Base-by-base conservation (phyloP, 331 rosid species). In the Quercus tomentella region DNA sequence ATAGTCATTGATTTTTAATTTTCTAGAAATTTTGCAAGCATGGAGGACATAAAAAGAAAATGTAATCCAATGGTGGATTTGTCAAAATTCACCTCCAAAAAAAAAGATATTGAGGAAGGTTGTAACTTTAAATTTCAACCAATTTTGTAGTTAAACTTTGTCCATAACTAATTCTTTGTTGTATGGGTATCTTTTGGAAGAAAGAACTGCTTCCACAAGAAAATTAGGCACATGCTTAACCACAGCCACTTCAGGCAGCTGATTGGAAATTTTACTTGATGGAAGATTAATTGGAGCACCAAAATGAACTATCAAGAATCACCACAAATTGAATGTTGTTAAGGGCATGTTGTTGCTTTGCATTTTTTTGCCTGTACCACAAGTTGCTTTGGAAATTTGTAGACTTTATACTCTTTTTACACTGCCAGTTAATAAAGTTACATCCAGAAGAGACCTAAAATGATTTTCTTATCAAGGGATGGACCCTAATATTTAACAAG, bases 121-220 rank as follows among this genome's bases (percentile, higher is more conserved):
- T 41, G 0, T 41, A 8, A 1, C 0, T 0, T 41, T 41, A 41
- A 8, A 3, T 8, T 41, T 0, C 3, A 41, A 41, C 3, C 0
- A 41, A 8, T 41, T 41, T 41, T 41, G 3, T 41, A 41, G 3
- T 0, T 41, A 41, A 41, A 41, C 1, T 41, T 41, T 41, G 3
- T 41, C 12, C 1, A 0, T 8, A 26, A 26, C 37, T 8, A 2
- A 1, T 26, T 62, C 11, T 62, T 4, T 26, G n/a, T 26, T 14
- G 68, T 23, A 62, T 23, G 12, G 30, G 65, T 57, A 1, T 57
- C 28, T 21, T 57, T 57, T 1, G 10, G 23, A 21, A 9, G 23
- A 21, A 57, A 57, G 11, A 21, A 21, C 5, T 9, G 28, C 15
- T 21, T 57, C 30, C 5, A 57, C 15, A 57, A 41, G 45, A n/a